phyloP scores from a whole-genome alignment of 1,284 basidiomycete genomes.

The Cryptococcus neoformans region DNA sequence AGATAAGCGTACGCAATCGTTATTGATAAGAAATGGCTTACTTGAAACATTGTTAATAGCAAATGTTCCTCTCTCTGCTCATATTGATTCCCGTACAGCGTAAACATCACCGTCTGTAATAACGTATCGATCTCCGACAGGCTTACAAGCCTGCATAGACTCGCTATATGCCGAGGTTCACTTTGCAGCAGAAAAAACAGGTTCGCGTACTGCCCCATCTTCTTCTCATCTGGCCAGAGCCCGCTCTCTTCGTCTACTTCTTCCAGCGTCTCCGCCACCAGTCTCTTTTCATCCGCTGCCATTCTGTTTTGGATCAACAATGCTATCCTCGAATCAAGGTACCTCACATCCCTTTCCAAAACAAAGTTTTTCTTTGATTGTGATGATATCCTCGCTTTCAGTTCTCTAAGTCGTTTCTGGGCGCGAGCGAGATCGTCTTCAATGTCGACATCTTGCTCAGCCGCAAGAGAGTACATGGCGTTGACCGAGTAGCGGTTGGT shows the following conservation, averaged over 20 bases:
- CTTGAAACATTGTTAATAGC: conserved; percentile 94
- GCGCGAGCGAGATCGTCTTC: conserved; percentile 98
- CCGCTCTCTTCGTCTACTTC: conserved; percentile 85
- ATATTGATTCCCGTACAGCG: conserved; percentile 98
- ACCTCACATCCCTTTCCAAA: conserved; percentile 94
- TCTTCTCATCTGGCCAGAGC: conserved; percentile 89
- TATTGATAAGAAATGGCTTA: conserved; percentile 27
- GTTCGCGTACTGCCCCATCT: conserved; percentile 89
- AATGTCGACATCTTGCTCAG: conserved; percentile 97
- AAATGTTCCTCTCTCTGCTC: conserved; percentile 98
- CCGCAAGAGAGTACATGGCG: conserved; percentile 94
- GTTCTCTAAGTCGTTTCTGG: conserved; percentile 90
- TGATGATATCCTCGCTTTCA: conserved; percentile 95
- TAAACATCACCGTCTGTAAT: conserved; percentile 99
- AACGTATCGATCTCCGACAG: conserved; percentile 97
- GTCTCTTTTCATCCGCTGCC: conserved; percentile 94
- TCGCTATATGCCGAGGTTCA: conserved; percentile 94
- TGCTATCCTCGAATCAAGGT: conserved; percentile 96
- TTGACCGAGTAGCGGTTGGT: conserved; percentile 97
- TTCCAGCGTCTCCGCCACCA: conserved; percentile 90
- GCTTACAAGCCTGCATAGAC: conserved; percentile 94
- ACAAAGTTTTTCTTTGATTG: conserved; percentile 99
- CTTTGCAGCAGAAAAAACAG: conserved; percentile 98
- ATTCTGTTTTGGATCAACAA: conserved; percentile 97
- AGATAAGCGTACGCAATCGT: background rate